These are phyloP conservation scores for Handroanthus guayacan DNA, from an alignment of 257 asterid genomes.

Conservation along the genomic window DNA sequence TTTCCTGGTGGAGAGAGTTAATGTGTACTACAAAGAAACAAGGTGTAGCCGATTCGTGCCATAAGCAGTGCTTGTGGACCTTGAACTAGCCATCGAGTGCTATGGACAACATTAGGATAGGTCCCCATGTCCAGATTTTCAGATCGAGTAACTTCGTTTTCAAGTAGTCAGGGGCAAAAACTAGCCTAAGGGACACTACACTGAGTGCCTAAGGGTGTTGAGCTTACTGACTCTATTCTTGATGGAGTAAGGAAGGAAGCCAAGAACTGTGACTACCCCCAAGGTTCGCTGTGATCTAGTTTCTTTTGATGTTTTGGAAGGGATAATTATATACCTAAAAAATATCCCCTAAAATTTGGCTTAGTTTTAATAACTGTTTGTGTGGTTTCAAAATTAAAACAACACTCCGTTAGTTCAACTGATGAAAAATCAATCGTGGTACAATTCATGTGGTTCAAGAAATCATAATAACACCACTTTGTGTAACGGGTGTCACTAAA, in stretches of 20 bases:
- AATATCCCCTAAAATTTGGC: too few species aligned
- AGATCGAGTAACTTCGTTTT: constrained; percentile 6
- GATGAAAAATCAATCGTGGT: too few species aligned
- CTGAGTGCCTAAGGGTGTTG: constrained; percentile 3
- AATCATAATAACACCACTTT: too few species aligned
- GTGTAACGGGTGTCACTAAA: too few species aligned
- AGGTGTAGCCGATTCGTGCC: constrained; percentile 9
- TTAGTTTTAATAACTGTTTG: too few species aligned
- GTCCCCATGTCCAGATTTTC: background rate
- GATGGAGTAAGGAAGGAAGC: constrained; percentile 12
- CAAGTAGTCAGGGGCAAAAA: background rate
- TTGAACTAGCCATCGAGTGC: background rate
- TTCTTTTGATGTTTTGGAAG: background rate
- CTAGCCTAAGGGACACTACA: constrained; percentile 16
- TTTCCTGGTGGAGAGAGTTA: background rate
- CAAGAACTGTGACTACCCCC: constrained; percentile 10
- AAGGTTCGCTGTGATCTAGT: background rate
- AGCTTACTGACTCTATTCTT: background rate
- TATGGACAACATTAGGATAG: background rate
- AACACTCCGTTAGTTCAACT: too few species aligned
- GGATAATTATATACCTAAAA: too few species aligned
- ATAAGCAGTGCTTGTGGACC: constrained; percentile 16
- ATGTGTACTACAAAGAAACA: constrained; percentile 14
- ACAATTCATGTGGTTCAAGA: too few species aligned
- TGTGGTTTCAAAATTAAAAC: too few species aligned